phyloP scores from a whole-genome alignment of 2,329 filamentous ascomycete genomes.

The Ploettnerulaceae sp. region DNA sequence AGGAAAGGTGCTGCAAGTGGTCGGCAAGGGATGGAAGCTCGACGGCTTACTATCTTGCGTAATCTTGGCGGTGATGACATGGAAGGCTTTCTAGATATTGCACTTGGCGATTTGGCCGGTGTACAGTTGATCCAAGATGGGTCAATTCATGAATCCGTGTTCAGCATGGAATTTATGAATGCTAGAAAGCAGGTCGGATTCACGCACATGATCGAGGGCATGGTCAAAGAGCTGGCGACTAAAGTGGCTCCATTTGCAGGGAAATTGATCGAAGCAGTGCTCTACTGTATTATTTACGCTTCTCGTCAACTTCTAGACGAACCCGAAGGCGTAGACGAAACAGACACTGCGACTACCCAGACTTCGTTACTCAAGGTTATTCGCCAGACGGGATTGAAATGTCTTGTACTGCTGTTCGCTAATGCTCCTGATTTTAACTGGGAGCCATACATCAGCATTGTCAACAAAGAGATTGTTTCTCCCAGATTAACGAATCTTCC shows the following conservation, averaged over 20 bases:
- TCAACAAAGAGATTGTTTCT: conserved; percentile 71
- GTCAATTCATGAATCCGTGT: conserved; percentile 37
- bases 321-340: conserved; percentile 33
- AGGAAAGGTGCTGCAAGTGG: conserved; percentile 73
- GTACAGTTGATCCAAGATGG: conserved; percentile 50
- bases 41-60: conserved; percentile 74
- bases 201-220: conserved; percentile 82
- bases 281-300: conserved; percentile 75
- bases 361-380: conserved; percentile 60
- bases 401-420: conserved; percentile 71
- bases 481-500: conserved; percentile 75
- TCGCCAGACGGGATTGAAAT: conserved; percentile 73
- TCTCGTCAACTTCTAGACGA: conserved; percentile 51
- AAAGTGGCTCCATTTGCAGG: conserved; percentile 64
- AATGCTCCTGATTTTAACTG: conserved; percentile 68
- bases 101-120: conserved; percentile 64
- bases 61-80: conserved; percentile 71
- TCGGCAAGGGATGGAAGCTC: conserved; percentile 74
- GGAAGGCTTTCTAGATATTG: conserved; percentile 76
- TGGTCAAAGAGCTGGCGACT: conserved; percentile 78
- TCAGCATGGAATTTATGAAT: conserved; percentile 56
- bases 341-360: conserved; percentile 34
- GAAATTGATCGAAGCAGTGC: conserved; percentile 66
- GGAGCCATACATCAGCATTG: conserved; percentile 62
- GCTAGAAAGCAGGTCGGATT: conserved; percentile 83